Base-by-base conservation (phyloP, 2,329 filamentous ascomycete genomes). In the Periconia sp. region DNA sequence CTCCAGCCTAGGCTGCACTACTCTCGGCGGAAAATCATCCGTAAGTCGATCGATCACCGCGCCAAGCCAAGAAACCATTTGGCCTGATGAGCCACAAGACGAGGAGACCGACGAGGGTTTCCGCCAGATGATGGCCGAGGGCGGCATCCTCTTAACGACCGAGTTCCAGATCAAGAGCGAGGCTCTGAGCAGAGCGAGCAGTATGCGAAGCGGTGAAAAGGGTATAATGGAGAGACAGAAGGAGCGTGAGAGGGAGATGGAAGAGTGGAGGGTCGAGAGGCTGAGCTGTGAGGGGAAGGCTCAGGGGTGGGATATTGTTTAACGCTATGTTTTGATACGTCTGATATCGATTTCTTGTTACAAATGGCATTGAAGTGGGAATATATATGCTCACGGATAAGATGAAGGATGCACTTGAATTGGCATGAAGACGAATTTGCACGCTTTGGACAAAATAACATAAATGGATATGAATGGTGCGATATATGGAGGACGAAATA, bases 131-230 rank as follows among this genome's bases (percentile, higher is more conserved):
- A 32, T 35, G 18, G 31, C 36, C 19, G 40, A 37, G 16, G 40
- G 40, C 2, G 46, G 40, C 5, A 48, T 48, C n/a, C 13, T 48
- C 23, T 30, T 44, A 29, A 48, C 46, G 6, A 48, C 29, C 18
- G 46, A 48, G 25, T 30, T 48, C 22, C 22, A 41, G 21, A 33
- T 48, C 4, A 30, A 29, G 30, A 48, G 46, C 16, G 46, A 48
- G 29, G 28, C 32, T 3, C 21, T 44, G 37, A 48, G 45, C 35
- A 26, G 45, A 16, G 40, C 11, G 19, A 31, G 25, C 4, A 43
- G 40, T n/a, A n/a, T n/a, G n/a, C 26, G 22, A 3, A 40, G 35
- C 13, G 36, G 23, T 3, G 38, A 38, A 10, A 12, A 16, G 12
- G 32, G 22, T 4, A 19, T 11, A 4, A 26, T 12, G 13, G 25